Base-by-base conservation (phyloP, 129 eudicot species). In the Flaveria trinervia region DNA sequence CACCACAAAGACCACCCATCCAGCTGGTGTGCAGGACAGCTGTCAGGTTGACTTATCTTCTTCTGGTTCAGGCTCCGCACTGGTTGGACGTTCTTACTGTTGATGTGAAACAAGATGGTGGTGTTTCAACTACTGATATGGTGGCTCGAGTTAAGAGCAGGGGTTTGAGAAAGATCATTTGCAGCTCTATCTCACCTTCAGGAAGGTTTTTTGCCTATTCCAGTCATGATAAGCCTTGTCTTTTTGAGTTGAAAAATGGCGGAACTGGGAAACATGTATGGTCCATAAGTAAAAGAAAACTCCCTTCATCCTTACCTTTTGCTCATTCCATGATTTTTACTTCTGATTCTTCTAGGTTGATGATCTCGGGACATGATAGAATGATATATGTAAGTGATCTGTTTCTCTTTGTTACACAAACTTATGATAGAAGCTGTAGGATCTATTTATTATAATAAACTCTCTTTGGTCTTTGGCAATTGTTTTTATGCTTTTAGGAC, bases 331-430 rank as follows among this genome's bases (percentile, higher is more conserved):
- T 94, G 96, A 70, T 81, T 65, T 94, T 90, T 81, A 89, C 84
- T 71, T 81, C 84, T 46, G 98, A 95, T 84, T 91, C 96, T 70
- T 87, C 97, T 51, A 80, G 86, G 61, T 68, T 95, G 70, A 84
- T 95, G 81, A 83, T 95, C 57, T 92, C 97, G 2, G 99, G 97
- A 74, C 86, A 85, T 71, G 97, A 95, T 79, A 86, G 88, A 82
- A 84, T 81, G 82, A 89, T 93, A 82, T 89, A 93, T 70, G 97
- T 93, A 87, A 81, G 96, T 26, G 84, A 81, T 92, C 41, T 26
- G 1, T 33, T 33, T 0, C 7, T 33, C 39, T 33, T 33, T 33
- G 39, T 33, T 33, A 33, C 39, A 33, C 39, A 4, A 7, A 33
- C 39, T 33, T 0, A 33, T 4, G 39, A 33, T 33, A 33, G 39